phyloP scores from a whole-genome alignment of 2,329 filamentous ascomycete genomes.

The Fusarium sp. region DNA sequence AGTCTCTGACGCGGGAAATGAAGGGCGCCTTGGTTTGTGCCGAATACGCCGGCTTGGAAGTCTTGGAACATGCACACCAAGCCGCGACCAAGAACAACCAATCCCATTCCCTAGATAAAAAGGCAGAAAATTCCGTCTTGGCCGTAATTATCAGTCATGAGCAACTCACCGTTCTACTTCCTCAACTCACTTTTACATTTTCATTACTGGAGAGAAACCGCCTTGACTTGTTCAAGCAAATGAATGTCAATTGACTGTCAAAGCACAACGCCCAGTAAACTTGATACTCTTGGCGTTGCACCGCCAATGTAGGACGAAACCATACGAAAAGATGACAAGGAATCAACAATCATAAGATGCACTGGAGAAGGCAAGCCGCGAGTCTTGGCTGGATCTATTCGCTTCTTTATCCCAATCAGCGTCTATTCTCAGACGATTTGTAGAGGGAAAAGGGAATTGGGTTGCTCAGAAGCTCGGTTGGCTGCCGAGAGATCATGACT shows the following conservation, averaged over 20 bases:
- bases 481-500: constrained; percentile 3
- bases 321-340: constrained; percentile 23
- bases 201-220: background rate
- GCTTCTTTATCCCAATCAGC: constrained; percentile 31
- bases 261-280: constrained; percentile 25
- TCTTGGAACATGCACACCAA: constrained; percentile 32
- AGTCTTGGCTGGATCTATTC: constrained; percentile 23
- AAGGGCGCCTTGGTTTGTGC: constrained; percentile 39
- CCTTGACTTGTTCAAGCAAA: background rate
- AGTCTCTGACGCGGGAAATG: constrained; percentile 37
- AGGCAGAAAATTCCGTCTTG: constrained; percentile 15
- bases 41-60: constrained; percentile 42
- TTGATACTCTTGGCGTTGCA: constrained; percentile 28
- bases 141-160: constrained; percentile 8
- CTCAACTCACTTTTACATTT: background rate
- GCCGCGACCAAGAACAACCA: constrained; percentile 11
- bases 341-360: constrained; percentile 6
- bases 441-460: constrained; percentile 1
- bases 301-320: constrained; percentile 32
- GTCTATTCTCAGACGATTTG: background rate
- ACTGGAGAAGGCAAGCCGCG: constrained; percentile 3
- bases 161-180: background rate
- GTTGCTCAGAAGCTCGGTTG: constrained; percentile 20
- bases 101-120: constrained; percentile 11
- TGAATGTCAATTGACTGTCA: constrained; percentile 1